A percentile compares a stretch with the other conserved stretches of the same genome.
These are phyloP conservation scores for Multifurca ochricompacta DNA, from an alignment of 768 basidiomycete species.

Conservation along the genomic window DNA sequence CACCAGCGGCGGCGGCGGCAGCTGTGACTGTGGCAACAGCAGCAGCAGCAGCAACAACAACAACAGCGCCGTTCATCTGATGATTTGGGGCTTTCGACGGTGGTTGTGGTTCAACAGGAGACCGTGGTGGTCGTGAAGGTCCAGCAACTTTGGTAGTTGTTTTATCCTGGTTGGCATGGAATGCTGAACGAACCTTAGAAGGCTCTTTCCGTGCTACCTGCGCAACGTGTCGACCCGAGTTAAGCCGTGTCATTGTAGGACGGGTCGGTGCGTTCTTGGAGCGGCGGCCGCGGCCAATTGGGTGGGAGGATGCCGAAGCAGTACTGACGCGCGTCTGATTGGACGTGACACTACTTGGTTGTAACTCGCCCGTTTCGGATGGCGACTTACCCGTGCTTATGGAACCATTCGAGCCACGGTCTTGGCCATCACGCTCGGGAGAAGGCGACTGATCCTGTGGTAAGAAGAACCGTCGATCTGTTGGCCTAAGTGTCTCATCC, in stretches of 20 bases:
- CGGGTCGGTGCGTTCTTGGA: conserved; percentile 15
- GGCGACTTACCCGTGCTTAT: conserved; percentile 27
- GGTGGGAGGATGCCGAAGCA: conserved; percentile 24
- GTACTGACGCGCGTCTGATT: conserved; percentile 27
- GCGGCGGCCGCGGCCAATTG: conserved; percentile 21
- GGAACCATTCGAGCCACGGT: conserved; percentile 24
- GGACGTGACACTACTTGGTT: conserved; percentile 32
- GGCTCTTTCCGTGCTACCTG: conserved; percentile 10
- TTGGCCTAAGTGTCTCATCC: conserved; percentile 29
- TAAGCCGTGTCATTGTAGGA: conserved; percentile 12
- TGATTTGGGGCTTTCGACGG: conserved; percentile 1
- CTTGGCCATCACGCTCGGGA: conserved; percentile 28
- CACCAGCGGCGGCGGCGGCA: too few species aligned
- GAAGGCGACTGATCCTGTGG: conserved; percentile 36
- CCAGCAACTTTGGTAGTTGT: conserved; percentile 3
- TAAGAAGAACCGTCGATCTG: conserved; percentile 39
- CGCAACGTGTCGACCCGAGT: conserved; percentile 12
- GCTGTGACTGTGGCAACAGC: too few species aligned
- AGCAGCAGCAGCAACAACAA: conserved; percentile 22
- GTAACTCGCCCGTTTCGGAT: conserved; percentile 28
- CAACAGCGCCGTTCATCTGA: conserved; percentile 20
- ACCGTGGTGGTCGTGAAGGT: conserved; percentile 5
- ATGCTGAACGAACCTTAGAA: neutral
- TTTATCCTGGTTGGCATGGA: conserved; percentile 1
- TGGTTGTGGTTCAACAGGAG: conserved; percentile 10